Evolutionary conservation across 768 basidiomycete genomes (phyloP).

Genomic region (Naematelia aurantialba): DNA sequence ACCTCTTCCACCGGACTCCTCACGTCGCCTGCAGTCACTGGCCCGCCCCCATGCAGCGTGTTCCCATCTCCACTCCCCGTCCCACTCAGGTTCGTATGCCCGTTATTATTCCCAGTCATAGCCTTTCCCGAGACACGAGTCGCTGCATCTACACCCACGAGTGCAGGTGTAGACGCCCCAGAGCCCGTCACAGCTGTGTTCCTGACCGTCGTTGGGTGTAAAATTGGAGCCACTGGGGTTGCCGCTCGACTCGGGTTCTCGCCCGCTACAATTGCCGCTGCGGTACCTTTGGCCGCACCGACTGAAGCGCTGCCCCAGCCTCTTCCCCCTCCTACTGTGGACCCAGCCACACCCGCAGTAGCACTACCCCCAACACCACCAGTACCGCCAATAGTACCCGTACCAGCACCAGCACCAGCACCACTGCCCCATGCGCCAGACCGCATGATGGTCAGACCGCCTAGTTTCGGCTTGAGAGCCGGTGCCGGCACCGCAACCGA

Average conservation of each 20-base stretch:
- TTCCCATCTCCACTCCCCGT: no score
- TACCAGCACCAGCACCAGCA: neutral
- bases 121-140: no score
- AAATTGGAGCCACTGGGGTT: slow-evolving; percentile 2
- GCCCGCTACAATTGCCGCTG: neutral
- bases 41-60: no score
- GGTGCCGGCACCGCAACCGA: slow-evolving; percentile 53
- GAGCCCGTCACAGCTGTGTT: no score
- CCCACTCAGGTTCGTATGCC: no score
- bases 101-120: no score
- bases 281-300: neutral
- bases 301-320: slow-evolving; percentile 1
- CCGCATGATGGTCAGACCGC: slow-evolving; percentile 16
- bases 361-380: neutral
- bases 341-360: neutral
- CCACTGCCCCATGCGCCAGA: slow-evolving; percentile 4
- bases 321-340: neutral
- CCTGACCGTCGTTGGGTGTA: neutral
- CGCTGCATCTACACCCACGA: no score
- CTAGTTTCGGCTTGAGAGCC: slow-evolving; percentile 6
- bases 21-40: no score
- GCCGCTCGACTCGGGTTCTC: slow-evolving; percentile 1
- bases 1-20: slow-evolving; percentile 1
- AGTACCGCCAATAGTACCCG: neutral
- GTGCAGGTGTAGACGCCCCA: neutral